phyloP scores from a whole-genome alignment of 2,329 filamentous ascomycete genomes.

The Verticillium albo-atrum region DNA sequence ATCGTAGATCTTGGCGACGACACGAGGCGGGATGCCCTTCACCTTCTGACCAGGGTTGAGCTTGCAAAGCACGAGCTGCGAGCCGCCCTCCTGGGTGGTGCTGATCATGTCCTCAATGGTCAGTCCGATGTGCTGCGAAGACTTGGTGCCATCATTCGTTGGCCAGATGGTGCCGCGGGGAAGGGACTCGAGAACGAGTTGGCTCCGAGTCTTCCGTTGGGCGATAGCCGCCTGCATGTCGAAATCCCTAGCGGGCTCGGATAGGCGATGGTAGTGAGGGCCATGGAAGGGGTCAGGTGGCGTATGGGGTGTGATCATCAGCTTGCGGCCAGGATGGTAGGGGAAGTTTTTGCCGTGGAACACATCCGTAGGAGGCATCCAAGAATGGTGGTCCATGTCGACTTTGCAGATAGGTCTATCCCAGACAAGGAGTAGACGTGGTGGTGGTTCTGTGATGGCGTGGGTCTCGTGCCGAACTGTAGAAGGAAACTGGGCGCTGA shows the following conservation, averaged over 20 bases:
- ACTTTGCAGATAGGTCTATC: background rate
- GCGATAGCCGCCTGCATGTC: background rate
- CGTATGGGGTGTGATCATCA: background rate
- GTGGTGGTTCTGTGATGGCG: too few species aligned
- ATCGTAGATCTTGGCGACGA: background rate
- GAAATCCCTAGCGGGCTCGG: background rate
- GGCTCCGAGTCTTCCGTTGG: background rate
- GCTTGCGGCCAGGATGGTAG: background rate
- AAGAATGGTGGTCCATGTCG: background rate
- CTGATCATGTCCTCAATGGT: background rate
- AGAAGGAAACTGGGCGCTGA: too few species aligned
- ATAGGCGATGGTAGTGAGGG: background rate
- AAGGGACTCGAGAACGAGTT: background rate
- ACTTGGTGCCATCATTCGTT: background rate
- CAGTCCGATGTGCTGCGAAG: background rate
- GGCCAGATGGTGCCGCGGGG: background rate
- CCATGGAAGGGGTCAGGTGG: background rate
- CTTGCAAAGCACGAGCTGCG: background rate
- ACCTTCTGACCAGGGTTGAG: background rate
- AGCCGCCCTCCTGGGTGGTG: background rate
- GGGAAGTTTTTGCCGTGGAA: background rate
- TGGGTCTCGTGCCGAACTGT: too few species aligned
- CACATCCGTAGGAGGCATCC: background rate
- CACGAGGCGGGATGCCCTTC: background rate
- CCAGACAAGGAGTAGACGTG: too few species aligned